phyloP scores from a whole-genome alignment of 2,329 filamentous ascomycete species.

The Microcera coccophila region DNA sequence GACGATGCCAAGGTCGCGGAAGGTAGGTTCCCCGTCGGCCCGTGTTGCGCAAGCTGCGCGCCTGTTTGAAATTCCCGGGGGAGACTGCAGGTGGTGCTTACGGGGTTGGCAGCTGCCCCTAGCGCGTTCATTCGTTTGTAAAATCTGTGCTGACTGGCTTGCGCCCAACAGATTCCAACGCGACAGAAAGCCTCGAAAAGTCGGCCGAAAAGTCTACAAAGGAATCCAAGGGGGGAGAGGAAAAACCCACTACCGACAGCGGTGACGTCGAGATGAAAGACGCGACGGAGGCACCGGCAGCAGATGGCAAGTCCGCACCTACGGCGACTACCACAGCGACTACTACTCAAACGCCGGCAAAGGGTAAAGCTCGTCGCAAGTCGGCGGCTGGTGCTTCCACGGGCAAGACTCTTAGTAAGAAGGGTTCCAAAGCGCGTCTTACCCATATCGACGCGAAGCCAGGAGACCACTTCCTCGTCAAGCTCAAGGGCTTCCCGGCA shows the following conservation, averaged over 20 bases:
- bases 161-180: slow-evolving; percentile 25
- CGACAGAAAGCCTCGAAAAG: slow-evolving; percentile 29
- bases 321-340: slow-evolving; percentile 27
- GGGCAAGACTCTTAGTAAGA: slow-evolving; percentile 78
- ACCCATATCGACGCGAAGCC: slow-evolving; percentile 77
- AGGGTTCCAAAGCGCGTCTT: slow-evolving; percentile 71
- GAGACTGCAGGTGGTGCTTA: slow-evolving; percentile 1
- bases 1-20: slow-evolving; percentile 25
- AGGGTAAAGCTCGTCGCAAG: slow-evolving; percentile 64
- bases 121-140: slow-evolving; percentile 21
- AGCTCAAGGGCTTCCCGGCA: slow-evolving; percentile 88
- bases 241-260: slow-evolving; percentile 26
- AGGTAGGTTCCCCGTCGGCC: slow-evolving; percentile 27
- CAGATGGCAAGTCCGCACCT: slow-evolving; percentile 26
- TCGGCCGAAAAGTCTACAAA: slow-evolving; percentile 29
- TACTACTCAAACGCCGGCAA: slow-evolving; percentile 28
- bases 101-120: slow-evolving; percentile 9
- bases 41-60: background rate
- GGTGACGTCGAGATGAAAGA: slow-evolving; percentile 54
- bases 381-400: slow-evolving; percentile 66
- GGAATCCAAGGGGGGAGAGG: slow-evolving; percentile 23
- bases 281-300: slow-evolving; percentile 28
- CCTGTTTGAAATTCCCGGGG: background rate
- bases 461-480: slow-evolving; percentile 87
- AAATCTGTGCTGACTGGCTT: slow-evolving; percentile 27